Evolutionary conservation across 257 asterid genomes (phyloP).

Genomic region (Solanum ossicruentum): DNA sequence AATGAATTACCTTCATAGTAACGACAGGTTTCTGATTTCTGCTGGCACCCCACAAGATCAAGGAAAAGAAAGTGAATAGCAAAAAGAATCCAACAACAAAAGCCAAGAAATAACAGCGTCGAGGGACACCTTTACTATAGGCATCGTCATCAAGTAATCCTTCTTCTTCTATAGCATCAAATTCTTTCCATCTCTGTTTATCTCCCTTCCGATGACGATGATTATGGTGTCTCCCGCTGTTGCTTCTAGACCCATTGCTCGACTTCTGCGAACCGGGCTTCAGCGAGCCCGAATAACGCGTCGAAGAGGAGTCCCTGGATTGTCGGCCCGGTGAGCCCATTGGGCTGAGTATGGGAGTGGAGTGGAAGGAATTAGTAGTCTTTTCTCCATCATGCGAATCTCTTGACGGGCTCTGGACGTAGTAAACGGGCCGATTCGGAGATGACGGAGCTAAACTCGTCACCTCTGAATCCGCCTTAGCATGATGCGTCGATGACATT

Average conservation of each 20-base stretch:
- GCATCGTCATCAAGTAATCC: slow-evolving; percentile 67
- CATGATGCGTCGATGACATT: slow-evolving; percentile 79
- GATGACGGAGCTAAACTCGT: slow-evolving; percentile 82
- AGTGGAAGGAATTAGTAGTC: slow-evolving; percentile 81
- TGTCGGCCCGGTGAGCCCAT: slow-evolving; percentile 92
- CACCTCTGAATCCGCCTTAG: slow-evolving; percentile 82
- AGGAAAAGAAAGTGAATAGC: slow-evolving; percentile 59
- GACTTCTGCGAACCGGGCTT: slow-evolving; percentile 86
- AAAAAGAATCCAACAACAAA: slow-evolving; percentile 57
- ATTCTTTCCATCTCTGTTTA: slow-evolving; percentile 56
- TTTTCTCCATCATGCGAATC: slow-evolving; percentile 97
- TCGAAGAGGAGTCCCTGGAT: slow-evolving; percentile 89
- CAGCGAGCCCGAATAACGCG: slow-evolving; percentile 73
- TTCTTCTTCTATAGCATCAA: slow-evolving; percentile 91
- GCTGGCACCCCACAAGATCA: slow-evolving; percentile 92
- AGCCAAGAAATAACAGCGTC: slow-evolving; percentile 60
- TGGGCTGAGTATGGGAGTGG: slow-evolving; percentile 80
- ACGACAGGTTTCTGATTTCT: slow-evolving; percentile 76
- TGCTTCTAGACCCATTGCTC: slow-evolving; percentile 49
- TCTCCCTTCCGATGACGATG: slow-evolving; percentile 26
- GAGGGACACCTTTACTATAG: slow-evolving; percentile 23
- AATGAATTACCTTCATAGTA: slow-evolving; percentile 41
- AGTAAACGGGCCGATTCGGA: slow-evolving; percentile 77
- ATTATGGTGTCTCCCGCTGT: slow-evolving; percentile 14
- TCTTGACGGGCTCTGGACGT: slow-evolving; percentile 89